A percentile compares a stretch with the other conserved stretches of the same genome.
Evolutionary conservation across 345 rosid genomes (phyloP).

Genomic region (Dovyalis caffra): DNA sequence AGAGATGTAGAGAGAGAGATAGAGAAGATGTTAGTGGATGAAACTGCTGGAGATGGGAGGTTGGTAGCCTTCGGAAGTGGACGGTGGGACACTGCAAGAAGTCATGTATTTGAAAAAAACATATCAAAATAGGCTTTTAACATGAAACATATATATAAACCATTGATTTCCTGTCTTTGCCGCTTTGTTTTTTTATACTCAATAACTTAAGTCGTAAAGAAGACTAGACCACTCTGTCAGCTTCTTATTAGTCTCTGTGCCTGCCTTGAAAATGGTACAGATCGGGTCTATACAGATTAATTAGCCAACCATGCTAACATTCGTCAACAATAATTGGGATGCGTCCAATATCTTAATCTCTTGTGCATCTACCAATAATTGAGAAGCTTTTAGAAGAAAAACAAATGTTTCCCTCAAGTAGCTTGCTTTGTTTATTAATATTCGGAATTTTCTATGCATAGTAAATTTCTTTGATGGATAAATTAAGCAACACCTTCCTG

Average conservation of each 20-base stretch:
- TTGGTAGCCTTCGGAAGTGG: conserved; percentile 12
- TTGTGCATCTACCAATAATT: background rate
- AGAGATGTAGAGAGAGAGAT: background rate
- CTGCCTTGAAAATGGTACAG: background rate
- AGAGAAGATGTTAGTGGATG: conserved; percentile 21
- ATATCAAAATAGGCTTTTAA: conserved; percentile 6
- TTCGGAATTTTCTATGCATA: background rate
- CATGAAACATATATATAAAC: conserved; percentile 16
- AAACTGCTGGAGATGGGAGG: conserved; percentile 15
- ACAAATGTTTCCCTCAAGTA: background rate
- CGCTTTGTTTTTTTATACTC: background rate
- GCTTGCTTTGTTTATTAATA: background rate
- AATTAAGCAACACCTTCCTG: background rate
- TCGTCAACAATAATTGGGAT: background rate
- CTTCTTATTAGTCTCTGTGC: background rate
- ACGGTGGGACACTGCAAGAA: conserved; percentile 24
- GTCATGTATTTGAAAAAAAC: background rate
- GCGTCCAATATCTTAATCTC: background rate
- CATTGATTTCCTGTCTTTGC: background rate
- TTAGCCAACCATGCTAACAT: background rate
- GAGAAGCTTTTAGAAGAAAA: background rate
- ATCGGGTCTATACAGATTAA: background rate
- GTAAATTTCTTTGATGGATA: background rate
- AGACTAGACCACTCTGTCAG: background rate
- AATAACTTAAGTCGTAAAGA: background rate